Conservation (phyloP, 495 filamentous ascomycete genomes). For the Daldinia decipiens region DNA sequence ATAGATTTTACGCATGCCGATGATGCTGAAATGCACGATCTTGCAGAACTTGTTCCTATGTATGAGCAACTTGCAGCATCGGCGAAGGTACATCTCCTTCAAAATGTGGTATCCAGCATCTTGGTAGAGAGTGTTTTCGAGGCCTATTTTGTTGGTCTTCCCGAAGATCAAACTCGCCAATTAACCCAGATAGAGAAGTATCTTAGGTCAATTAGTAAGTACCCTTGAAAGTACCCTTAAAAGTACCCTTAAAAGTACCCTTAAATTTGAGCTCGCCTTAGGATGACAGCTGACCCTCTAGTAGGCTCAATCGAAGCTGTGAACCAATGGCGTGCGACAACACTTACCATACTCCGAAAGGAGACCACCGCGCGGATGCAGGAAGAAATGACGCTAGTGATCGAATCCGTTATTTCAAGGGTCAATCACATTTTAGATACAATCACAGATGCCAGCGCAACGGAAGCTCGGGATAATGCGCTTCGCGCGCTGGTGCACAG, state of each 20-base stretch:
- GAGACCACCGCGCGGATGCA: constrained; percentile 57
- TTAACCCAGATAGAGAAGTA: constrained; percentile 58
- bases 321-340: constrained; percentile 66
- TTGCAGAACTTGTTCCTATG: constrained; percentile 60
- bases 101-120: constrained; percentile 62
- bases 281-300: constrained; percentile 33
- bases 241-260: too few relatives aligned
- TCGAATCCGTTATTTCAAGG: constrained; percentile 51
- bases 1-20: constrained; percentile 55
- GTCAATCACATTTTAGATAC: constrained; percentile 55
- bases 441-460: constrained; percentile 54
- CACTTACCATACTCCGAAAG: constrained; percentile 61
- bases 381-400: constrained; percentile 50
- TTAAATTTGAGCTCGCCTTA: constrained; percentile 10
- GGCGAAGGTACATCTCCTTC: constrained; percentile 63
- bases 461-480: constrained; percentile 58
- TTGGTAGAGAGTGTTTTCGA: constrained; percentile 63
- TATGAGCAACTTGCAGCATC: constrained; percentile 58
- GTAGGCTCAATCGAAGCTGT: constrained; percentile 58
- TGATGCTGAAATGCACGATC: constrained; percentile 50
- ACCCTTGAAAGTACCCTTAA: too few relatives aligned
- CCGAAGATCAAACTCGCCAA: constrained; percentile 53
- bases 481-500: constrained; percentile 56
- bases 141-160: constrained; percentile 63
- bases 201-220: constrained; percentile 58